phyloP scores from a whole-genome alignment of 2,329 filamentous ascomycete species.

The Epichloe amarillans region DNA sequence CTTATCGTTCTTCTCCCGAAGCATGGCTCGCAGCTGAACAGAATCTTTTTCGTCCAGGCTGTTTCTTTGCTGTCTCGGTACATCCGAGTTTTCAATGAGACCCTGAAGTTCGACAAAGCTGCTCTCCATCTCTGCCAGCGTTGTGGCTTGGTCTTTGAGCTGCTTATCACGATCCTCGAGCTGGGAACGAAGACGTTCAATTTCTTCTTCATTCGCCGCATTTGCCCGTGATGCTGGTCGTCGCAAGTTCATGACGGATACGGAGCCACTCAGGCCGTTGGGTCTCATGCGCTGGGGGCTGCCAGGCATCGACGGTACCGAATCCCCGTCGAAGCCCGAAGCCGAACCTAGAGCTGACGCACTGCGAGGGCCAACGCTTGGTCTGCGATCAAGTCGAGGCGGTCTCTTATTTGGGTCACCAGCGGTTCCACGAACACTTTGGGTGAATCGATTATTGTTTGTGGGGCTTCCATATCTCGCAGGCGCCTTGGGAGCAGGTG shows the following conservation, averaged over 20 bases:
- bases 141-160: constrained; percentile 74
- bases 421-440: constrained; percentile 47
- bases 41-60: constrained; percentile 58
- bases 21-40: constrained; percentile 61
- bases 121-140: constrained; percentile 78
- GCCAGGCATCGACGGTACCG: constrained; percentile 28
- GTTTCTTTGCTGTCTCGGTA: constrained; percentile 26
- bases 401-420: constrained; percentile 47
- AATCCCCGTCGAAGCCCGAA: constrained; percentile 43
- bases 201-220: constrained; percentile 50
- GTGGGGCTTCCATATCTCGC: constrained; percentile 29
- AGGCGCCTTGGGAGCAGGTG: constrained; percentile 21
- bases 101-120: constrained; percentile 65
- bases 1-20: constrained; percentile 94
- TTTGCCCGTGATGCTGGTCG: constrained; percentile 42
- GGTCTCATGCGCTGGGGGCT: constrained; percentile 37
- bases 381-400: constrained; percentile 34
- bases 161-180: constrained; percentile 77
- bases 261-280: constrained; percentile 40
- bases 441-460: constrained; percentile 39
- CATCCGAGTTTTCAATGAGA: constrained; percentile 49
- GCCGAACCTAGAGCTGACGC: constrained; percentile 43
- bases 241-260: constrained; percentile 40
- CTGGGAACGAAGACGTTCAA: constrained; percentile 58
- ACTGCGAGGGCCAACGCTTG: constrained; percentile 42